phyloP scores from a whole-genome alignment of 225 moss, liverwort and hornwort genomes.

The Sphagnum tenellum region DNA sequence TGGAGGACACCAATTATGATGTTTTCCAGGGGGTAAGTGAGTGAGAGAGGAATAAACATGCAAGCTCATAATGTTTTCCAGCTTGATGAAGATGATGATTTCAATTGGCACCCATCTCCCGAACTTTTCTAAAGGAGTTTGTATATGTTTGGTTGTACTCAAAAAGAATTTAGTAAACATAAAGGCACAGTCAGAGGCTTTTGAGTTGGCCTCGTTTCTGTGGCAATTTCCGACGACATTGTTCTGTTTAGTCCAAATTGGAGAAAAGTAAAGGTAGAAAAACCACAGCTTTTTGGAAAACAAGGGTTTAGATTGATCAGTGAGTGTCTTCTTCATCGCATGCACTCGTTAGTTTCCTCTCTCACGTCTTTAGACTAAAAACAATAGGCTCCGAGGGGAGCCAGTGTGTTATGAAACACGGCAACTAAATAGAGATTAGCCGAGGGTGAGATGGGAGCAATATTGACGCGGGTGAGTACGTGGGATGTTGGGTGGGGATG shows the following conservation, averaged over 20 bases:
- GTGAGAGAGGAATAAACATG: constrained; percentile 28
- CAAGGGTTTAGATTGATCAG: too few species aligned
- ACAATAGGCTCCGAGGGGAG: too few species aligned
- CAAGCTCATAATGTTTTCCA: background rate
- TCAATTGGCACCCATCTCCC: too few species aligned
- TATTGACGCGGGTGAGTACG: constrained; percentile 55
- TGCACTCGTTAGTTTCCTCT: too few species aligned
- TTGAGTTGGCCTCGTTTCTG: background rate
- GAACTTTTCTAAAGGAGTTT: background rate
- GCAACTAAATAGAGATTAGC: too few species aligned
- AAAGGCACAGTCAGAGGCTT: background rate
- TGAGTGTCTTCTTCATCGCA: too few species aligned
- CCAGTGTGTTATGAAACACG: too few species aligned
- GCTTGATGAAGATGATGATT: background rate
- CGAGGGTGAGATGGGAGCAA: too few species aligned
- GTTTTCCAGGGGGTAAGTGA: constrained; percentile 67
- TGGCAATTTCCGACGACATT: background rate
- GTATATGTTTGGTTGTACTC: background rate
- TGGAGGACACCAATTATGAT: constrained; percentile 16
- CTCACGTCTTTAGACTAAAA: too few species aligned
- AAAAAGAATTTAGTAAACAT: background rate
- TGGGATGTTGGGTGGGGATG: constrained; percentile 55
- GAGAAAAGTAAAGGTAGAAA: too few species aligned
- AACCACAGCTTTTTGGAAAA: too few species aligned
- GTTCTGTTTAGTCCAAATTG: too few species aligned